These are phyloP conservation scores for Calonectria pteridis DNA, from an alignment of 2,329 filamentous ascomycete genomes.

Conservation along the genomic window DNA sequence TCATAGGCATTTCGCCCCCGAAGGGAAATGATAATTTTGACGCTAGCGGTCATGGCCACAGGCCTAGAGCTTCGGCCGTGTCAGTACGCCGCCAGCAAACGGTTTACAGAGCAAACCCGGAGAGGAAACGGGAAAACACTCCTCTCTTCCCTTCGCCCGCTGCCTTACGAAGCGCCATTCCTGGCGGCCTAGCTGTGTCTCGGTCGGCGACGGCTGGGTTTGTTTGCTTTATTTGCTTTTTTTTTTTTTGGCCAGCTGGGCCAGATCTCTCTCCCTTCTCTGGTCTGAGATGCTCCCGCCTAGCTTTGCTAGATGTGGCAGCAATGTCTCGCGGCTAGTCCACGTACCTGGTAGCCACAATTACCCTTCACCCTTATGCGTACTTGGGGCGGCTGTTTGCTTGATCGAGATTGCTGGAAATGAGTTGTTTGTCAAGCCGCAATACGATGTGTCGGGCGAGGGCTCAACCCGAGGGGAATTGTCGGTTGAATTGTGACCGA, in stretches of 20 bases:
- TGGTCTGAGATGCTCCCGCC: conserved; percentile 28
- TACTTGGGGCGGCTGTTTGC: conserved; percentile 8
- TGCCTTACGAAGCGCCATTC: conserved; percentile 23
- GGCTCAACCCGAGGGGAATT: conserved; percentile 23
- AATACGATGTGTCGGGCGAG: conserved; percentile 25
- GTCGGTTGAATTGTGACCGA: conserved; percentile 33
- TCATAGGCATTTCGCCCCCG: conserved; percentile 19
- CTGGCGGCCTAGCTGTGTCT: conserved; percentile 14
- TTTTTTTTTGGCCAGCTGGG: conserved; percentile 14
- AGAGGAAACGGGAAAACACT: conserved; percentile 11
- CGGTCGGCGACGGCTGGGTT: conserved; percentile 10
- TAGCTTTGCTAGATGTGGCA: conserved; percentile 23
- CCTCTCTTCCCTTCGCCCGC: conserved; percentile 24
- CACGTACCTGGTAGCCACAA: conserved; percentile 12
- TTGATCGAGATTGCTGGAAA: neutral
- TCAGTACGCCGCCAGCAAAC: conserved; percentile 23
- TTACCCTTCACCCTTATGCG: neutral
- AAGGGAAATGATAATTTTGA: conserved; percentile 19
- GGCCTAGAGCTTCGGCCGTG: conserved; percentile 23
- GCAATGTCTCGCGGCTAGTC: conserved; percentile 23
- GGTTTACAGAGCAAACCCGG: conserved; percentile 8
- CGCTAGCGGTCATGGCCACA: conserved; percentile 28
- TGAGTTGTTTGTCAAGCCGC: conserved; percentile 1
- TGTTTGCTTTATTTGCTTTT: too few species aligned
- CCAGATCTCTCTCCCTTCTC: conserved; percentile 23